Evolutionary conservation across 2,329 filamentous ascomycete species (phyloP), one percentile per base, ranked within the genome.

Genomic region (Cladosporium sp.): DNA sequence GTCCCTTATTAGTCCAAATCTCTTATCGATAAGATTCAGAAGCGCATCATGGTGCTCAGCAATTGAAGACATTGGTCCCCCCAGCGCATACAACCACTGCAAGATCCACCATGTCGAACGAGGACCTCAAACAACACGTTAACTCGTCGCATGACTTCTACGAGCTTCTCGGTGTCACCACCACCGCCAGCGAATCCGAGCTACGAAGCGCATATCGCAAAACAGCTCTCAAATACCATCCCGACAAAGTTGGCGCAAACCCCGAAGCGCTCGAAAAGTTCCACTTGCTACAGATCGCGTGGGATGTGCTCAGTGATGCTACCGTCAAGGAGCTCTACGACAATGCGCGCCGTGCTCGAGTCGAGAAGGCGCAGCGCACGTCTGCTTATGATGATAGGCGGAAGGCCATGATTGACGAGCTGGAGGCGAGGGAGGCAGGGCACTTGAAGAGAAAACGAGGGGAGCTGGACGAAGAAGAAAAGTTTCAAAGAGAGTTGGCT

Each of bases 141-240:
- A 73, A 70, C 38, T 68, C 71, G 12, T 67, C 71, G 2, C 69
- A 75, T 65, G 90, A 96, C 73, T 88, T 93, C 63, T 96, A 94
- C 77, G 84, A 83, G 25, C 81, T 96, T 25, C 83, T 96, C 15
- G 83, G 82, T 58, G 80, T 94, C 51, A 81, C 86, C 17, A 84
- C 87, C 0, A 76, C 81, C 19, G 34, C 40, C 34, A 36, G 28
- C 54, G 87, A 88, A 58, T 77, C 84, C n/a, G 88, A 92, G 62
- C 88, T 96, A 68, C 87, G 90, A 63, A 86, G 88, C 65, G 91
- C 90, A 45, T 97, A 93, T 80, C 85, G 91, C 60, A 89, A 90
- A 67, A 87, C 88, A 30, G 91, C 91, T 3, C 80, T 96, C n/a
- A 91, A 90, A 69, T 91, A 92, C 78, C 93, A 97, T 73, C 93